phyloP scores from a whole-genome alignment of 306 rosid species.

The Vigna nakashimae region DNA sequence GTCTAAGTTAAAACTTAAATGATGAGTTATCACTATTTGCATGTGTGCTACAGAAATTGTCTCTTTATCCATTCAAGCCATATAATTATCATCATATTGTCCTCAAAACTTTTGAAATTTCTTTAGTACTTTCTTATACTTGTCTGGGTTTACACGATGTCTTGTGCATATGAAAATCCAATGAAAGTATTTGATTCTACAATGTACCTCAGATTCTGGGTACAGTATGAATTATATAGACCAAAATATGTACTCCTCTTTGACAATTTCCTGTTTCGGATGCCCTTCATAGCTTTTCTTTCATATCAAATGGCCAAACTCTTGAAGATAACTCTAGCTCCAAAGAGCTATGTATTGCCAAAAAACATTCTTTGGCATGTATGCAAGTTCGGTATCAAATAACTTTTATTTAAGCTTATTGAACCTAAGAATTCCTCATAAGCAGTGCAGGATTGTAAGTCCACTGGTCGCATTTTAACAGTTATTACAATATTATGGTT shows the following conservation, averaged over 20 bases:
- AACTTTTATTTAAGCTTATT: constrained; percentile 16
- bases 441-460: constrained; percentile 13
- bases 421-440: constrained; percentile 18
- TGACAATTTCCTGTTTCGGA: background rate
- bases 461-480: constrained; percentile 22
- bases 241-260: constrained; percentile 14
- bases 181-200: constrained; percentile 15
- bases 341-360: constrained; percentile 6
- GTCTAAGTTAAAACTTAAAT: constrained; percentile 27
- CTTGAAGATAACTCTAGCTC: constrained; percentile 20
- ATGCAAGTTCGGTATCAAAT: constrained; percentile 22
- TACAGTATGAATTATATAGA: constrained; percentile 19
- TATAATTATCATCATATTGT: background rate
- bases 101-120: background rate
- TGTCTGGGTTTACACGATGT: constrained; percentile 10
- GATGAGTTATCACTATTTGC: constrained; percentile 5
- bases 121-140: background rate
- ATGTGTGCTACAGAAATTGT: constrained; percentile 13
- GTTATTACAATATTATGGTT: constrained; percentile 31
- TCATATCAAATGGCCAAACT: constrained; percentile 18
- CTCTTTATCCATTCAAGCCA: background rate
- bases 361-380: constrained; percentile 1
- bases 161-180: background rate
- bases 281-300: constrained; percentile 25
- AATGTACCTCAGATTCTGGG: constrained; percentile 14